Evolutionary conservation across 169 alveolate species (phyloP).

Genomic region (Eimeria maxima): DNA sequence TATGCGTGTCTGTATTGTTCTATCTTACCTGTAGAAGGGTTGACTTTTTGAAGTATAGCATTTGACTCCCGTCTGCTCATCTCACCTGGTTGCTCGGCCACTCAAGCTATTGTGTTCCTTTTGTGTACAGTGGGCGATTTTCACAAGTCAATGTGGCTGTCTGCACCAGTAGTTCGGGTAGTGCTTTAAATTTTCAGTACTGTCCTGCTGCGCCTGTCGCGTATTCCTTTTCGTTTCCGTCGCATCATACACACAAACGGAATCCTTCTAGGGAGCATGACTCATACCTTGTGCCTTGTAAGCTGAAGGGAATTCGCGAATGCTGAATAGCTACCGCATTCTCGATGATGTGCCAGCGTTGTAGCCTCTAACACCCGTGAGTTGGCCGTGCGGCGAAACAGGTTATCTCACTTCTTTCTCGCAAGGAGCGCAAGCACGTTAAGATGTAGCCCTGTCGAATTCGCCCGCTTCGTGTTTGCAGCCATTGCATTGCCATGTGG

Average conservation of each 20-base stretch:
- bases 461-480: too few relatives aligned
- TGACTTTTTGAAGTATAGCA: neutral
- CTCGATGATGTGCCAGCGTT: neutral
- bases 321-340: neutral
- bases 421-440: too few relatives aligned
- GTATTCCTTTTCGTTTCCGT: neutral
- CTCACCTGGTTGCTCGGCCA: too few relatives aligned
- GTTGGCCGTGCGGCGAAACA: neutral
- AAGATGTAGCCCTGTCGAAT: too few relatives aligned
- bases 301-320: neutral
- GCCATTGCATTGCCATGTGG: too few relatives aligned
- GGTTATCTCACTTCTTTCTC: too few relatives aligned
- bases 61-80: neutral
- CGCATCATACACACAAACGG: neutral
- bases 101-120: too few relatives aligned
- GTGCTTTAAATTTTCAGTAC: neutral
- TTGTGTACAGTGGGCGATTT: too few relatives aligned
- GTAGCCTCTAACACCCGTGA: neutral
- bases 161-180: too few relatives aligned
- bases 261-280: neutral
- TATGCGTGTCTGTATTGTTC: neutral
- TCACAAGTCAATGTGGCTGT: too few relatives aligned
- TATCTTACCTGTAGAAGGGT: neutral
- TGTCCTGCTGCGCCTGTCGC: neutral
- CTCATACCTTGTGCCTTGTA: neutral